These are phyloP conservation scores for Globisporangium lucens DNA, from an alignment of 352 stramenopile species.

Conservation along the genomic window DNA sequence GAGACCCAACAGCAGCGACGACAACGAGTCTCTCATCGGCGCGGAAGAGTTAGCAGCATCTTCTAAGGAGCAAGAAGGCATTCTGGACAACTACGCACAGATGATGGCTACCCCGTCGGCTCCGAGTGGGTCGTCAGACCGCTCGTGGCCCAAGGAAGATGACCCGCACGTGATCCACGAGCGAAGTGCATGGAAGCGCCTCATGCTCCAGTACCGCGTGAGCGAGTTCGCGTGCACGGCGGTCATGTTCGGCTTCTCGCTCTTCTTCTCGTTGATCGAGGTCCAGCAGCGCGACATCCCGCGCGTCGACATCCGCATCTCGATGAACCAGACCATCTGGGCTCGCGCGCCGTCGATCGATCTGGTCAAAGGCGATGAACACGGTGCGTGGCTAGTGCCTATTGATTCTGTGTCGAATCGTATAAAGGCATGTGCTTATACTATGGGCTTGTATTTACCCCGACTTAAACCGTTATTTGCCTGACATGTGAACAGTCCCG, in stretches of 20 bases:
- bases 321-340: slow-evolving; percentile 33
- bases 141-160: slow-evolving; percentile 14
- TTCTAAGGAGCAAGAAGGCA: background rate
- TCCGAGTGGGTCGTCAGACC: background rate
- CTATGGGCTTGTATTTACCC: too few species aligned
- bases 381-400: slow-evolving; percentile 10
- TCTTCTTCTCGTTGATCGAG: slow-evolving; percentile 48
- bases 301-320: slow-evolving; percentile 42
- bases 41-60: slow-evolving; percentile 5
- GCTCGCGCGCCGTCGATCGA: slow-evolving; percentile 52
- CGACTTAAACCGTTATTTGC: too few species aligned
- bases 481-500: slow-evolving; percentile 30
- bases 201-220: slow-evolving; percentile 39
- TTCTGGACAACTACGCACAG: slow-evolving; percentile 1
- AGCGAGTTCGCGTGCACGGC: slow-evolving; percentile 51
- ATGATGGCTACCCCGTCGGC: slow-evolving; percentile 14
- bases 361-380: slow-evolving; percentile 40
- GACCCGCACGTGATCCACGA: slow-evolving; percentile 16
- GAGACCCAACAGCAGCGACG: background rate
- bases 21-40: slow-evolving; percentile 6
- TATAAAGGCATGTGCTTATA: too few species aligned
- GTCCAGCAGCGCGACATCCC: slow-evolving; percentile 63
- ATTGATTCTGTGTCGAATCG: too few species aligned
- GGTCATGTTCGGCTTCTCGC: slow-evolving; percentile 41
- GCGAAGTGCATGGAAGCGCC: slow-evolving; percentile 19